Evolutionary conservation across 495 filamentous ascomycete species (phyloP).

Genomic region (Penicillium antarcticum): DNA sequence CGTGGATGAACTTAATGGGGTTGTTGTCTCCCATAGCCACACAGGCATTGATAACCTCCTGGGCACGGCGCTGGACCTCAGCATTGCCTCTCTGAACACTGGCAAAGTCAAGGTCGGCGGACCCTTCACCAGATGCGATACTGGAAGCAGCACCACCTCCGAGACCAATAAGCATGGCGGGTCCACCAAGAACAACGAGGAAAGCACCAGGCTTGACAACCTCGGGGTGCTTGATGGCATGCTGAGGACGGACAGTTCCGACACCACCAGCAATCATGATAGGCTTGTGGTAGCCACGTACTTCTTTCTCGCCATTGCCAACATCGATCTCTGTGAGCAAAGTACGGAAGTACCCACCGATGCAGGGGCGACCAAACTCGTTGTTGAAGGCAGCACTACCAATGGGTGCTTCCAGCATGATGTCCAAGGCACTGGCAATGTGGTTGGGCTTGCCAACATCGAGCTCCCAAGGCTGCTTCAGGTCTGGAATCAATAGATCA

Average conservation of each 20-base stretch:
- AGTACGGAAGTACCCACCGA: conserved; percentile 86
- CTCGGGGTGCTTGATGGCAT: conserved; percentile 77
- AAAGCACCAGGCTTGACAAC: conserved; percentile 79
- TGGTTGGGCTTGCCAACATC: conserved; percentile 87
- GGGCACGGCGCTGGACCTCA: conserved; percentile 89
- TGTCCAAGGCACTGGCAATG: conserved; percentile 88
- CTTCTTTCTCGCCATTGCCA: conserved; percentile 61
- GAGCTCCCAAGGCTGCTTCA: conserved; percentile 81
- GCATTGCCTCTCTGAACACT: conserved; percentile 92
- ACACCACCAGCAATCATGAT: conserved; percentile 98
- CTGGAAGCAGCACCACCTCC: conserved; percentile 94
- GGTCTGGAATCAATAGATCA: conserved; percentile 81
- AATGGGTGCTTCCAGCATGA: conserved; percentile 96
- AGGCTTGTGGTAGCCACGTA: conserved; percentile 94
- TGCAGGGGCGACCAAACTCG: conserved; percentile 92
- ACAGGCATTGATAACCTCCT: conserved; percentile 96
- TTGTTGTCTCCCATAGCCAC: conserved; percentile 75
- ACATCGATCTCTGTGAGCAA: conserved; percentile 64
- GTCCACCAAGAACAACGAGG: conserved; percentile 89
- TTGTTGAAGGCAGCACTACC: conserved; percentile 96
- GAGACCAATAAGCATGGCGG: conserved; percentile 95
- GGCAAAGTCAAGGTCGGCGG: conserved; percentile 88
- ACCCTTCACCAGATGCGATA: conserved; percentile 82
- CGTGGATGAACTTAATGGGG: conserved; percentile 94
- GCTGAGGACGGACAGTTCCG: conserved; percentile 90